A percentile compares a stretch with the other conserved stretches of the same genome.
These are phyloP conservation scores for Flaveria bidentis DNA, from an alignment of 129 eudicot species.

Conservation along the genomic window DNA sequence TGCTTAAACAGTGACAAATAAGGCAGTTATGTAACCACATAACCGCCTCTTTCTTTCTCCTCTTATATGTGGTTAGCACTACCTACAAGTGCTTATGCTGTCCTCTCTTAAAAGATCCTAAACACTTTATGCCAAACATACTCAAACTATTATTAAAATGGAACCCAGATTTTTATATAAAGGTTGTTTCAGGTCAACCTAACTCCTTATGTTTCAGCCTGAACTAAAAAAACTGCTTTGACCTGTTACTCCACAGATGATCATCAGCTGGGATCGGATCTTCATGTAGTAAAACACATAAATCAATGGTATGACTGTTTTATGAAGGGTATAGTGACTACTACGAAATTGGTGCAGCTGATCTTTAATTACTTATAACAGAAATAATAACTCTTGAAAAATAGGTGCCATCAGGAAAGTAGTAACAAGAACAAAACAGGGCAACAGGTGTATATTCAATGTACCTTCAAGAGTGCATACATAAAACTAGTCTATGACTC, in stretches of 20 bases:
- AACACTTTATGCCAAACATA: background rate
- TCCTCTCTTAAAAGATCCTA: background rate
- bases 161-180: background rate
- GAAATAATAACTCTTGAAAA: background rate
- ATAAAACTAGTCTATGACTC: background rate
- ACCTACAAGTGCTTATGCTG: too few relatives aligned
- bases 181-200: background rate
- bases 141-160: background rate
- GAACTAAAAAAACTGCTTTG: too few relatives aligned
- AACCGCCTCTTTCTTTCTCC: background rate
- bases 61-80: too few relatives aligned
- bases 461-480: background rate
- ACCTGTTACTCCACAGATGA: background rate
- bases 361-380: background rate
- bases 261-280: background rate
- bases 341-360: background rate
- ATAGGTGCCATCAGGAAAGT: background rate
- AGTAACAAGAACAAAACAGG: background rate
- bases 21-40: background rate
- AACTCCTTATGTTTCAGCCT: too few relatives aligned
- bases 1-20: background rate
- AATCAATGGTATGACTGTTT: background rate
- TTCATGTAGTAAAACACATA: background rate
- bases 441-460: background rate
- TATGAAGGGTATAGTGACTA: conserved; percentile 6